phyloP scores from a whole-genome alignment of 441 rosid species.

The Caryocar brasiliense region DNA sequence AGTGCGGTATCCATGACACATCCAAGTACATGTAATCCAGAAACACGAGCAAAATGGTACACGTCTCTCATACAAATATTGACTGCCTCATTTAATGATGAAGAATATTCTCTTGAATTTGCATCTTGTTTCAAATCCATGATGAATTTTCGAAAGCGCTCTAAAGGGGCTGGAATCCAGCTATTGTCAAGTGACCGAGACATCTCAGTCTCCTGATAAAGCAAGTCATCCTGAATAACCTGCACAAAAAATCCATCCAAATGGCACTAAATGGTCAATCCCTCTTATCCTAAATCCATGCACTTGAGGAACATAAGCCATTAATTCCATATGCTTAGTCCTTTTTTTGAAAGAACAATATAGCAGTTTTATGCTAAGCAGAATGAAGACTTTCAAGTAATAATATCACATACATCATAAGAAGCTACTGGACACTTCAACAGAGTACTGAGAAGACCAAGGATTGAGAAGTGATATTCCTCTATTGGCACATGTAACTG shows the following conservation, averaged over 20 bases:
- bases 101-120: conserved; percentile 29
- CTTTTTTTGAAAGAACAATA: no score
- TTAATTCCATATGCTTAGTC: no score
- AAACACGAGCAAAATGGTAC: conserved; percentile 86
- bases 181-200: conserved; percentile 39
- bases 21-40: conserved; percentile 76
- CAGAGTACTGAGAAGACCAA: no score
- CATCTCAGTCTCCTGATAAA: conserved; percentile 49
- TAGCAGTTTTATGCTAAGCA: no score
- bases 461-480: no score
- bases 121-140: conserved; percentile 31
- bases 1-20: conserved; percentile 68
- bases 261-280: neutral
- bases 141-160: conserved; percentile 43
- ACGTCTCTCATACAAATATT: conserved; percentile 67
- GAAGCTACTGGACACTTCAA: no score
- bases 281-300: neutral
- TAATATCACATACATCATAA: no score
- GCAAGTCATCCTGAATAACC: conserved; percentile 73
- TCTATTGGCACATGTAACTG: neutral
- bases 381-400: no score
- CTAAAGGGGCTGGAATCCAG: conserved; percentile 63
- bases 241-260: conserved; percentile 21
- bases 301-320: neutral
- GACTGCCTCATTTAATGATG: conserved; percentile 33